Percentiles rank a stretch among this genome's conserved stretches.
phyloP scores from a whole-genome alignment of 345 rosid species.

The Laguncularia racemosa region DNA sequence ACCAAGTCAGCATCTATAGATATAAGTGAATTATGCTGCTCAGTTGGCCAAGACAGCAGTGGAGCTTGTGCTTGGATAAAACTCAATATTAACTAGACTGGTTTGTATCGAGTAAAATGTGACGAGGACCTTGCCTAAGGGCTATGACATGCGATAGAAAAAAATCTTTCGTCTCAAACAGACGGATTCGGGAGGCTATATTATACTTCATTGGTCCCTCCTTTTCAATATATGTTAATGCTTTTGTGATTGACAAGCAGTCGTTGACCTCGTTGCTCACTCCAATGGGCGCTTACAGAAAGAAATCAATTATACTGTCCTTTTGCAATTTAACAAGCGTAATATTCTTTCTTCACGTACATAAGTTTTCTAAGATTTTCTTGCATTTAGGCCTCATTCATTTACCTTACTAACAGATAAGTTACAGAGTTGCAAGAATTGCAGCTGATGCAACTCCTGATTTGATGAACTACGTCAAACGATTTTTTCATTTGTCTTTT shows the following conservation, averaged over 20 bases:
- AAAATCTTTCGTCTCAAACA: conserved; percentile 41
- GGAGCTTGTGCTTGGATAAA: conserved; percentile 53
- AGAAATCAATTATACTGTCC: conserved; percentile 74
- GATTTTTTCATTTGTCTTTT: conserved; percentile 54
- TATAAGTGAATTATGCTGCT: conserved; percentile 1
- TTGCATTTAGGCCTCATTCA: conserved; percentile 12
- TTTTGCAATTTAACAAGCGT: conserved; percentile 75
- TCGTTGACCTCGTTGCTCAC: conserved; percentile 74
- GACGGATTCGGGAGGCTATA: conserved; percentile 70
- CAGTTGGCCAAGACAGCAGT: background rate
- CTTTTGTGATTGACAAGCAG: conserved; percentile 17
- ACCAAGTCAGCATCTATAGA: conserved; percentile 48
- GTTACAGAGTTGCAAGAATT: conserved; percentile 60
- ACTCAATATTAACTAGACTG: conserved; percentile 74
- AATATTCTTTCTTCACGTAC: conserved; percentile 13
- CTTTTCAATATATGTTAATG: background rate
- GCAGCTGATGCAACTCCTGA: conserved; percentile 60
- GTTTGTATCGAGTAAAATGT: conserved; percentile 90
- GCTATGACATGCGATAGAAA: conserved; percentile 68
- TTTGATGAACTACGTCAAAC: conserved; percentile 41
- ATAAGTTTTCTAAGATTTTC: background rate
- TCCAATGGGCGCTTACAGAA: conserved; percentile 65
- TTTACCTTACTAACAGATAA: conserved; percentile 45
- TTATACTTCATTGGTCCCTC: background rate
- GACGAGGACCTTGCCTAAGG: conserved; percentile 72